Percentiles rank a stretch among this genome's conserved stretches.
These are phyloP conservation scores for Haematococcus sp. DNA, from an alignment of 139 green algal genomes.

Conservation along the genomic window DNA sequence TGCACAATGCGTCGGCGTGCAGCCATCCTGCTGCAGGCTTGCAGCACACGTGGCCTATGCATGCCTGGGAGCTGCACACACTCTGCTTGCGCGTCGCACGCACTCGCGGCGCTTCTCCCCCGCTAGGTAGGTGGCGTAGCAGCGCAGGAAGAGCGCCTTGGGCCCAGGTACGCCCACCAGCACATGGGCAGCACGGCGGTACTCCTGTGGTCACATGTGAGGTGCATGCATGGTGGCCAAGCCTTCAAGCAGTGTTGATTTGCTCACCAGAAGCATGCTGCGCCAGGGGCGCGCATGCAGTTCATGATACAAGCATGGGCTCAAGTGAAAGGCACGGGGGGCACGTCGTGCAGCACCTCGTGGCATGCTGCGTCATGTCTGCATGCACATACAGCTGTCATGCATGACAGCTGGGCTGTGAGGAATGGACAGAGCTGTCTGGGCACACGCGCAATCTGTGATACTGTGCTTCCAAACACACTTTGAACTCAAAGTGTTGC, in stretches of 20 bases:
- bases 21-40: no score
- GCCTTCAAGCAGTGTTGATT: no score
- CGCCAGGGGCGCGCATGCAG: conserved; percentile 3
- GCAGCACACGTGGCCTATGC: no score
- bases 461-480: not conserved
- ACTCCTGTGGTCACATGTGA: no score
- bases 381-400: not conserved
- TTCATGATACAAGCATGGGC: not conserved
- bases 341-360: no score
- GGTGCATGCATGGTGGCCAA: no score
- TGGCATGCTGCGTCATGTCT: no score
- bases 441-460: not conserved
- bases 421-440: no score
- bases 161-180: conserved; percentile 35
- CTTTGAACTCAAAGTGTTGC: conserved; percentile 69
- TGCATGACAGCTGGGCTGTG: conserved; percentile 2
- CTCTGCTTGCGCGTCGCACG: conserved; percentile 32
- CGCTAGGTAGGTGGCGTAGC: conserved; percentile 78
- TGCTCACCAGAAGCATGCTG: no score
- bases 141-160: conserved; percentile 74
- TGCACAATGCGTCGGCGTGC: no score
- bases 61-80: no score
- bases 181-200: conserved; percentile 65
- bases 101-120: conserved; percentile 85
- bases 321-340: no score